Conservation (phyloP, 345 rosid genomes). For the Psidium guajava region DNA sequence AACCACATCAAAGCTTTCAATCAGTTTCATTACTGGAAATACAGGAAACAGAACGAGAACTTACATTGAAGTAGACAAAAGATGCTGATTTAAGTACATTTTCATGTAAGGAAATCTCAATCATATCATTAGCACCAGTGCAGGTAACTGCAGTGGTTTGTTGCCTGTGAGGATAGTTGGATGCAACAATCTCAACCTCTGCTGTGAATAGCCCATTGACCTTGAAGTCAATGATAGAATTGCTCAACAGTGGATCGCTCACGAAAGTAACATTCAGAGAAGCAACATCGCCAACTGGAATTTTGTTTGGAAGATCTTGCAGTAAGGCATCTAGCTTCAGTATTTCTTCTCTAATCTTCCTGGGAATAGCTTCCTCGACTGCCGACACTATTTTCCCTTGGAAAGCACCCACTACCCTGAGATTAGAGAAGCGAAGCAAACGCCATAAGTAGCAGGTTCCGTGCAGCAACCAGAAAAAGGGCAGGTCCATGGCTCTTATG, state of each 20-base stretch:
- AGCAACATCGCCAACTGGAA: conserved; percentile 30
- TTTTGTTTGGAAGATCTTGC: conserved; percentile 56
- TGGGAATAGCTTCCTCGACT: conserved; percentile 37
- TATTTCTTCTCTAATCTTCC: conserved; percentile 44
- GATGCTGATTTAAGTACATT: conserved; percentile 54
- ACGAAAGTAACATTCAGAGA: conserved; percentile 54
- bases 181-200: conserved; percentile 5
- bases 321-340: conserved; percentile 39
- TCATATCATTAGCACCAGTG: conserved; percentile 26
- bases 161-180: background rate
- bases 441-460: background rate
- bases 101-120: conserved; percentile 37
- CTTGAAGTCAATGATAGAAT: conserved; percentile 40
- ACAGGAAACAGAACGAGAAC: conserved; percentile 6
- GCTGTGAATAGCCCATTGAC: conserved; percentile 44
- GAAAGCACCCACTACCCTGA: conserved; percentile 60
- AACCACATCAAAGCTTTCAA: background rate
- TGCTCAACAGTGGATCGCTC: conserved; percentile 28
- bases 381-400: conserved; percentile 35
- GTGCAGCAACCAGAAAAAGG: background rate
- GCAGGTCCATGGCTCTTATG: background rate
- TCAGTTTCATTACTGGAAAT: background rate
- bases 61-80: conserved; percentile 57
- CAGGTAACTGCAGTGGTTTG: conserved; percentile 7
- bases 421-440: background rate